Conservation (phyloP, 2,329 filamentous ascomycete genomes). For the Fonsecaea nubica region DNA sequence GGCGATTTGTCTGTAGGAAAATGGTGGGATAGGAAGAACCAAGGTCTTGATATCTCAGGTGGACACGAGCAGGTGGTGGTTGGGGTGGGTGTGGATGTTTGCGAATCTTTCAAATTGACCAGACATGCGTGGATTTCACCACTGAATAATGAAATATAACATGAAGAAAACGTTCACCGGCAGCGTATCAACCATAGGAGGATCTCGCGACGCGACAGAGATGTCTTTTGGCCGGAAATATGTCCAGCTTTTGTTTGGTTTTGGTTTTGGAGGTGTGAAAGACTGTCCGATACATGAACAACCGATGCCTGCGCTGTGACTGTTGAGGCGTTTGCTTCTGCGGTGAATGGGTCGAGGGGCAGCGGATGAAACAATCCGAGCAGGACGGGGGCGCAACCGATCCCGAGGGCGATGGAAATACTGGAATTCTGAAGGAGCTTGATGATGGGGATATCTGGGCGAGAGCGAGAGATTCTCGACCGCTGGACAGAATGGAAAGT, state of each 20-base stretch:
- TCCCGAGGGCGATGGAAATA: background rate
- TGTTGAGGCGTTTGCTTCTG: conserved; percentile 27
- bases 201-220: conserved; percentile 85
- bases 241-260: conserved; percentile 92
- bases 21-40: conserved; percentile 20
- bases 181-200: conserved; percentile 79
- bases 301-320: conserved; percentile 46
- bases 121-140: conserved; percentile 64
- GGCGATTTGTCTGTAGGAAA: conserved; percentile 13
- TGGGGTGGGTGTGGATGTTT: conserved; percentile 44
- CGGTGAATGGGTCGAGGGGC: conserved; percentile 16
- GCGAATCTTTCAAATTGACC: conserved; percentile 55
- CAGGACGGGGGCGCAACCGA: background rate
- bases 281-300: conserved; percentile 99
- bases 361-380: background rate
- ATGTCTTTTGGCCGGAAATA: conserved; percentile 95
- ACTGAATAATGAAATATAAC: conserved; percentile 38
- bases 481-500: conserved; percentile 30
- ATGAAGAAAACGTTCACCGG: conserved; percentile 41
- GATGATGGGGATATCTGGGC: conserved; percentile 34
- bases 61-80: conserved; percentile 45
- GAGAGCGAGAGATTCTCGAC: conserved; percentile 30
- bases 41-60: conserved; percentile 35
- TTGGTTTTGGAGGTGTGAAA: conserved; percentile 92
- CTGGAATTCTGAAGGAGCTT: background rate